phyloP scores from a whole-genome alignment of 1,284 basidiomycete genomes.

The Moesziomyces parantarcticus region DNA sequence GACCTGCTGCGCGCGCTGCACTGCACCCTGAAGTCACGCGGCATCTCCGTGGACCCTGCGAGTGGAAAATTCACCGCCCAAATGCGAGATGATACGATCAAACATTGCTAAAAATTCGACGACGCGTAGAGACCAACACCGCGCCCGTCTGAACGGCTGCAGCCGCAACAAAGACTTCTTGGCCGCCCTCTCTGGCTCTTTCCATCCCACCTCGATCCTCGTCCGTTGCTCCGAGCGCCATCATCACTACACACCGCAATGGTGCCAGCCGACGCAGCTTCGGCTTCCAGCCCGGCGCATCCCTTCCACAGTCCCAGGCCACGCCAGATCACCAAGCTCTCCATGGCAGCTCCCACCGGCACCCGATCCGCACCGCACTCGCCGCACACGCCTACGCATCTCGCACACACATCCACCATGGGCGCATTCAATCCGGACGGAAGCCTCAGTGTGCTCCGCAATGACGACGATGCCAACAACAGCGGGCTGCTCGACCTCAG shows the following conservation, averaged over 20 bases:
- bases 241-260: slow-evolving; percentile 9
- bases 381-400: slow-evolving; percentile 35
- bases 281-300: slow-evolving; percentile 26
- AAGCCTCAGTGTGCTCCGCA: slow-evolving; percentile 62
- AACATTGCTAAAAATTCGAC: too few species aligned
- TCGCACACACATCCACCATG: slow-evolving; percentile 4
- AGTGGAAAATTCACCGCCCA: too few species aligned
- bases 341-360: slow-evolving; percentile 15
- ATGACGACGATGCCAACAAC: slow-evolving; percentile 63
- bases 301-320: slow-evolving; percentile 33
- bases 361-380: slow-evolving; percentile 34
- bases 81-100: too few species aligned
- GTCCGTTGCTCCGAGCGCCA: too few species aligned
- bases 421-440: slow-evolving; percentile 53
- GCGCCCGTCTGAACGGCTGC: too few species aligned
- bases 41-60: slow-evolving; percentile 1
- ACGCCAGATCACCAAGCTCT: slow-evolving; percentile 37
- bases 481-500: slow-evolving; percentile 62
- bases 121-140: too few species aligned
- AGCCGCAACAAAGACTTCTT: too few species aligned
- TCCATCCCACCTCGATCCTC: neutral
- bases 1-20: neutral
- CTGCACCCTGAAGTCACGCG: slow-evolving; percentile 19
- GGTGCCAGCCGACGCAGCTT: slow-evolving; percentile 26
- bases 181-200: slow-evolving; percentile 1